A percentile compares a stretch with the other conserved stretches of the same genome.
phyloP scores from a whole-genome alignment of 2,329 filamentous ascomycete species.

The Colletotrichum melonis region DNA sequence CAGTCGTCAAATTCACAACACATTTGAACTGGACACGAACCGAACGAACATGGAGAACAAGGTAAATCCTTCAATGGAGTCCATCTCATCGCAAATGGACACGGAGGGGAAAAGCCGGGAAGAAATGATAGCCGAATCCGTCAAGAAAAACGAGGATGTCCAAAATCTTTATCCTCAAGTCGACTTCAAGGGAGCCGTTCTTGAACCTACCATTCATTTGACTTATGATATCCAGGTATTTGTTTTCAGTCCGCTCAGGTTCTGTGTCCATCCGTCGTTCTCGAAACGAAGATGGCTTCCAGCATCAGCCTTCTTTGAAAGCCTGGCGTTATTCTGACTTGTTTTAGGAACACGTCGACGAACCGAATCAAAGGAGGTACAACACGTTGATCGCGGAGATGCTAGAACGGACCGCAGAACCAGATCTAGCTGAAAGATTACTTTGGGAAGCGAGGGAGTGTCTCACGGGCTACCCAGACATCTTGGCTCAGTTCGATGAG shows the following conservation, averaged over 20 bases:
- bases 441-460: constrained; percentile 30
- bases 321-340: neutral
- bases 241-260: too few relatives aligned
- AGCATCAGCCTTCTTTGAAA: neutral
- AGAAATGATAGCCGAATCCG: constrained; percentile 22
- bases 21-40: too few relatives aligned
- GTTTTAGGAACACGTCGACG: constrained; percentile 19
- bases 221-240: constrained; percentile 28
- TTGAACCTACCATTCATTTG: constrained; percentile 23
- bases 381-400: constrained; percentile 31
- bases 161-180: constrained; percentile 16
- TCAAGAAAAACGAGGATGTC: constrained; percentile 19
- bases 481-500: constrained; percentile 20
- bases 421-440: constrained; percentile 17
- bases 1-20: accelerated
- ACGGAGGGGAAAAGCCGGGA: constrained; percentile 22
- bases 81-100: neutral
- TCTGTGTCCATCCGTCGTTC: too few relatives aligned
- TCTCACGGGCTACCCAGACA: neutral
- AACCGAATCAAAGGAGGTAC: constrained; percentile 27
- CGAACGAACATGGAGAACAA: neutral
- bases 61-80: neutral
- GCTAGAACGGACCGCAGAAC: constrained; percentile 19
- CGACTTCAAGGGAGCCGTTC: constrained; percentile 18
- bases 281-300: neutral